Evolutionary conservation across 139 green algal species (phyloP), one percentile per base, ranked within the genome.

Genomic region (Closterium sp.): DNA sequence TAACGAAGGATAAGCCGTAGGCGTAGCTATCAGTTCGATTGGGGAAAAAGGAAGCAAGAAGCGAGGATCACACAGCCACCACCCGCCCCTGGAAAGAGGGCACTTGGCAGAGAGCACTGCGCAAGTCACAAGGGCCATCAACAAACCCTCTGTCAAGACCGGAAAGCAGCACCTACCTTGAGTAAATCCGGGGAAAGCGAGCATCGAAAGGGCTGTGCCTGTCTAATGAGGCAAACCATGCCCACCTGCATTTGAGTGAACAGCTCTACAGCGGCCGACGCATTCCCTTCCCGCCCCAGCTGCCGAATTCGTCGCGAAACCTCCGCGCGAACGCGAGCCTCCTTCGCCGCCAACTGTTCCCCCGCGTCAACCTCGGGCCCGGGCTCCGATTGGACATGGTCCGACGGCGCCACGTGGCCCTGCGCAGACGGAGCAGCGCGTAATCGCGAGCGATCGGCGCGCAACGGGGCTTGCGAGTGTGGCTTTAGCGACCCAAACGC

Each of bases 241-340:
- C 43, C 43, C 43, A 69, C 43, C 43, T 69, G 87, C 87, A 90
- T 90, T 91, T 90, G 43, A 34, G 33, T 64, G 38, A 92, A 38
- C 4, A 31, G 23, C 23, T 92, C 85, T 8, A 92, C 32, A 23
- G 89, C 89, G 21, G 23, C 21, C 21, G 33, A 55, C 34, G 90
- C 38, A n/a, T 92, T 92, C 21, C 89, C 85, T 83, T 35, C 33
- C 33, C 66, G 43, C 64, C 84, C 89, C 7, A 88, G 90, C 28
- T 92, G 30, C 84, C 89, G 84, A 38, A 92, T 92, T 21, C 64
- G 92, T 7, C 89, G 89, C 3, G 89, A 90, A 92, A 90, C 89
- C 34, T 92, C 83, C 23, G 35, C 87, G 10, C 87, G 21, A 86
- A 69, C 43, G 43, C 43, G 43, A 16, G 43, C 43, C 43, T 69